Evolutionary conservation across 2,329 filamentous ascomycete species (phyloP).

Genomic region (Diplodia seriata): DNA sequence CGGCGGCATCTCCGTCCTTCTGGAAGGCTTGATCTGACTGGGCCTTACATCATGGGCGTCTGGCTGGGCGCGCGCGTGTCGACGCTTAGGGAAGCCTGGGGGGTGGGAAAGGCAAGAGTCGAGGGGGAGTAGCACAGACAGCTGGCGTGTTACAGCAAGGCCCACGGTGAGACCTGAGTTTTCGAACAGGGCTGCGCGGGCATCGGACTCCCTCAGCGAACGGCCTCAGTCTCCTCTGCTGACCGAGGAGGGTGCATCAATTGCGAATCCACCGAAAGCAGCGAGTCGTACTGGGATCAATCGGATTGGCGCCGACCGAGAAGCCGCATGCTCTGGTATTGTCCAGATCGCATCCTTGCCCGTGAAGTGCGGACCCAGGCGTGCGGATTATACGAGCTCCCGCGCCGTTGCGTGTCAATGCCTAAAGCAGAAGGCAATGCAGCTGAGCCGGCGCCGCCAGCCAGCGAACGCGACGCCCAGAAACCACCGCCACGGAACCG

Average conservation of each 20-base stretch:
- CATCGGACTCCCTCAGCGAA: slow-evolving; percentile 23
- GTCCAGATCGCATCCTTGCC: background rate
- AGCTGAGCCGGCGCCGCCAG: slow-evolving; percentile 3
- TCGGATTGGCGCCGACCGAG: background rate
- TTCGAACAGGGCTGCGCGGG: background rate
- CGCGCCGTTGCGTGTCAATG: slow-evolving; percentile 32
- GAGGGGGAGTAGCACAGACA: slow-evolving; percentile 15
- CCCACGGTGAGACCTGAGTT: slow-evolving; percentile 26
- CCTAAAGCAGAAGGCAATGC: slow-evolving; percentile 29
- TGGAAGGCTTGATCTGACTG: slow-evolving; percentile 16
- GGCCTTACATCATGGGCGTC: slow-evolving; percentile 2
- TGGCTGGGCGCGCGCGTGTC: slow-evolving; percentile 18
- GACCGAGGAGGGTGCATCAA: background rate
- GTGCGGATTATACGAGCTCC: slow-evolving; percentile 31
- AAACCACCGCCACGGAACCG: slow-evolving; percentile 25
- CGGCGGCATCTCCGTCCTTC: slow-evolving; percentile 3
- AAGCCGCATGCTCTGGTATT: background rate
- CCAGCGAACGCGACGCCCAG: slow-evolving; percentile 6
- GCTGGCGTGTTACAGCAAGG: slow-evolving; percentile 26
- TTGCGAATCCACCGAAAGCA: slow-evolving; percentile 16
- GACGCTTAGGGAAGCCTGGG: slow-evolving; percentile 18
- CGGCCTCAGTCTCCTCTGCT: slow-evolving; percentile 4
- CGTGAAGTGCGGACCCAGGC: slow-evolving; percentile 16
- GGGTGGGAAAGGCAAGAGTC: background rate
- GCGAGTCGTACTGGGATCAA: slow-evolving; percentile 18